These are phyloP conservation scores for Fusarium siculi DNA, from an alignment of 2,329 filamentous ascomycete species.

Conservation along the genomic window DNA sequence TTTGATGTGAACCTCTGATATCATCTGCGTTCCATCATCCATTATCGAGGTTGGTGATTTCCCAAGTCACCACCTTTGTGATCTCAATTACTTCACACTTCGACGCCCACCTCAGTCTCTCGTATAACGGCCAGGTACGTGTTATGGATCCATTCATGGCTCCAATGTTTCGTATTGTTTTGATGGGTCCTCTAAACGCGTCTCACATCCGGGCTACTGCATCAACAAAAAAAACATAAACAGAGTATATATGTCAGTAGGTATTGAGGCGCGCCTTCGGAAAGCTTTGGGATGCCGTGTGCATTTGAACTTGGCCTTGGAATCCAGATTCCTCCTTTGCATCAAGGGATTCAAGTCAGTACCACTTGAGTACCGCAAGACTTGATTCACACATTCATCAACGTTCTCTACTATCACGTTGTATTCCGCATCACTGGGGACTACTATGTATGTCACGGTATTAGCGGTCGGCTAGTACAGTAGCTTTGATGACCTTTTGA, in stretches of 20 bases:
- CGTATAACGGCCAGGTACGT: not conserved
- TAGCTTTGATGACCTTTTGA: not conserved
- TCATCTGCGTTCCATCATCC: constrained; percentile 30
- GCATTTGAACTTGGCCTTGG: not conserved
- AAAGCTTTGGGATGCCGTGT: not conserved
- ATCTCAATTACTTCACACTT: not conserved
- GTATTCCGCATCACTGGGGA: not conserved
- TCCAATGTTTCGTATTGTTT: constrained; percentile 31
- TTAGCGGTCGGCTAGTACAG: not conserved
- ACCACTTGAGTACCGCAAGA: not conserved
- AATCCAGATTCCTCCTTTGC: not conserved
- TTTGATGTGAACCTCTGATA: constrained; percentile 28
- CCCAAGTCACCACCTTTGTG: not conserved
- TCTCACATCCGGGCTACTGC: constrained; percentile 31
- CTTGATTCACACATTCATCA: not conserved
- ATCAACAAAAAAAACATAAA: constrained; percentile 34
- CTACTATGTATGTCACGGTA: not conserved
- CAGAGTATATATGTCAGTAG: constrained; percentile 23
- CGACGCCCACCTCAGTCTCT: not conserved
- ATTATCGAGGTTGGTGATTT: constrained; percentile 21
- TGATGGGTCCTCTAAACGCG: constrained; percentile 32
- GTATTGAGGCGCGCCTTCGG: constrained; percentile 1
- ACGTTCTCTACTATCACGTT: not conserved
- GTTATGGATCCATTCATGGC: constrained; percentile 22
- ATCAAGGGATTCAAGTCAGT: not conserved